phyloP scores from a whole-genome alignment of 176 grass and related monocot genomes.

The Elymus sibiricus region DNA sequence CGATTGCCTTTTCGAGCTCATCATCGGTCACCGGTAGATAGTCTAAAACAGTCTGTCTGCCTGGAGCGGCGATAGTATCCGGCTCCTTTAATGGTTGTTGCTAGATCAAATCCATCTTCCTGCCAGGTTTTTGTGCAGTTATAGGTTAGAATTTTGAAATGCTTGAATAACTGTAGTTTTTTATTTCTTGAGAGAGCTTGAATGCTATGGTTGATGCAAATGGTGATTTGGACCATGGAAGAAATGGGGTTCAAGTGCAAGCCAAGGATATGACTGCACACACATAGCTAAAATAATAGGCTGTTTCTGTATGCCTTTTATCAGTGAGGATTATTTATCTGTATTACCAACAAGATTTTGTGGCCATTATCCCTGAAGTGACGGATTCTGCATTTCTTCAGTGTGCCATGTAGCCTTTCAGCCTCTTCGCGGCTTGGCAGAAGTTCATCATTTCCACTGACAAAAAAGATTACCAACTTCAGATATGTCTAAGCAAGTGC shows the following conservation, averaged over 20 bases:
- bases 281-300: background rate
- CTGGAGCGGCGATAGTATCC: constrained; percentile 72
- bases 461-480: constrained; percentile 35
- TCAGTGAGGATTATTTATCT: background rate
- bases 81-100: constrained; percentile 69
- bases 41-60: constrained; percentile 61
- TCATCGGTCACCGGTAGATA: constrained; percentile 53
- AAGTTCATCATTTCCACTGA: constrained; percentile 75
- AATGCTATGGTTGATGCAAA: background rate
- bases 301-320: background rate
- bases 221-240: background rate
- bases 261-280: background rate
- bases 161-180: background rate
- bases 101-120: constrained; percentile 76
- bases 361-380: constrained; percentile 74
- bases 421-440: constrained; percentile 76
- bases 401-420: constrained; percentile 38
- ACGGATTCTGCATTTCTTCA: constrained; percentile 65
- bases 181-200: too few relatives aligned
- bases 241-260: background rate
- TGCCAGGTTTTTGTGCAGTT: constrained; percentile 23
- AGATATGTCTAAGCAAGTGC: constrained; percentile 3
- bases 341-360: constrained; percentile 65
- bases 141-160: background rate
- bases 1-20: constrained; percentile 46